Evolutionary conservation across 2,329 filamentous ascomycete genomes (phyloP).

Genomic region (Aspergillus ustus): DNA sequence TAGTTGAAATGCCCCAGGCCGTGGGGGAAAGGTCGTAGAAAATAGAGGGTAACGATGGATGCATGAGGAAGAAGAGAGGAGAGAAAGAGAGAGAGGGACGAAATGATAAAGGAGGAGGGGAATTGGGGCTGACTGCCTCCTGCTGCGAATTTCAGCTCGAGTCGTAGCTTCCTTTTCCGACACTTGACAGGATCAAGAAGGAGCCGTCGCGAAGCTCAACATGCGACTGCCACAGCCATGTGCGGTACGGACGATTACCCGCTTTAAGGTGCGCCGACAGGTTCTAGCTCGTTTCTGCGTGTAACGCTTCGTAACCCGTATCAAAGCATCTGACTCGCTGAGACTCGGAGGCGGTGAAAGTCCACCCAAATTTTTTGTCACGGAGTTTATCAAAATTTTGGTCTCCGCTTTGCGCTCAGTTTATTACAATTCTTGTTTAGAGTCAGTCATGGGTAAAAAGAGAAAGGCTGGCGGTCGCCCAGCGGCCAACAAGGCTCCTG

Average conservation of each 20-base stretch:
- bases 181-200: constrained; percentile 6
- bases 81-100: constrained; percentile 13
- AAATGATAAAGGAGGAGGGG: constrained; percentile 11
- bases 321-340: constrained; percentile 11
- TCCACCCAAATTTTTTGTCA: constrained; percentile 42
- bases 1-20: constrained; percentile 36
- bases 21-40: constrained; percentile 30
- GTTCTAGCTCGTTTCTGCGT: background rate
- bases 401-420: constrained; percentile 8
- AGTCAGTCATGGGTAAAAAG: constrained; percentile 56
- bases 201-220: background rate
- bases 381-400: constrained; percentile 26
- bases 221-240: background rate
- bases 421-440: background rate
- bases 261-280: background rate
- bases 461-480: constrained; percentile 69
- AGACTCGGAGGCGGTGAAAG: constrained; percentile 35
- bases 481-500: constrained; percentile 38
- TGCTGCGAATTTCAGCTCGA: background rate
- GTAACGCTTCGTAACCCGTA: constrained; percentile 6
- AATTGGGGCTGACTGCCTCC: constrained; percentile 1
- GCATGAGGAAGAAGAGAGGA: constrained; percentile 27
- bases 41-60: constrained; percentile 26
- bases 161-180: constrained; percentile 16
- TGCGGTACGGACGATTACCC: background rate